phyloP scores from a whole-genome alignment of 495 filamentous ascomycete species.

The Glarea lozoyensis region DNA sequence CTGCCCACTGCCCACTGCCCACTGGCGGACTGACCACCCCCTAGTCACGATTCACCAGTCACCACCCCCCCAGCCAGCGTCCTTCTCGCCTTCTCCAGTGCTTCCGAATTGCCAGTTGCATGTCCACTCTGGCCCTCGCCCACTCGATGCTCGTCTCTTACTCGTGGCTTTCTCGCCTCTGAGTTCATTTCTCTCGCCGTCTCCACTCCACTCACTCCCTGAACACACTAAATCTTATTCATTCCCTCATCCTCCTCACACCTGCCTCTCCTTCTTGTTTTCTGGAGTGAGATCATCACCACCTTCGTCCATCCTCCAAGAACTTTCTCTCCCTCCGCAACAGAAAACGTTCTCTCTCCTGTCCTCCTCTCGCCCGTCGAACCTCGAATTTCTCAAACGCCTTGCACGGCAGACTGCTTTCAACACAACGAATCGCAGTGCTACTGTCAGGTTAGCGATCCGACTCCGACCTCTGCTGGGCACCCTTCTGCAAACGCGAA shows the following conservation, averaged over 20 bases:
- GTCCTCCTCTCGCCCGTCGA: background rate
- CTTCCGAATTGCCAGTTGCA: no score
- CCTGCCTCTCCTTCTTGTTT: background rate
- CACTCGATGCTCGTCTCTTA: background rate
- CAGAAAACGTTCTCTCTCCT: background rate
- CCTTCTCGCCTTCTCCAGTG: no score
- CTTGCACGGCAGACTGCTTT: background rate
- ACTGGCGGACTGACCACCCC: background rate
- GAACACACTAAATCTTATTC: background rate
- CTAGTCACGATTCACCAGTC: background rate
- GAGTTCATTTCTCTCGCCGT: background rate
- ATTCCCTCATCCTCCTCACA: background rate
- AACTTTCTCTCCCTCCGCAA: background rate
- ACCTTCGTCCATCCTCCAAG: background rate
- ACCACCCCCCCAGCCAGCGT: background rate
- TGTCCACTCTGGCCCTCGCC: background rate
- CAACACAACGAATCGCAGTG: background rate
- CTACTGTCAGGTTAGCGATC: background rate
- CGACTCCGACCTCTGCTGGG: background rate
- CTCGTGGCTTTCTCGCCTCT: background rate
- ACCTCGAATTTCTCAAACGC: background rate
- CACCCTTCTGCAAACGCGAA: background rate
- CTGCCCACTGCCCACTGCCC: background rate
- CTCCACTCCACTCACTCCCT: background rate
- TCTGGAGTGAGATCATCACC: slow-evolving; percentile 2